Evolutionary conservation across 306 rosid species (phyloP), one percentile per base, ranked within the genome.

Genomic region (Corylus heterophylla): DNA sequence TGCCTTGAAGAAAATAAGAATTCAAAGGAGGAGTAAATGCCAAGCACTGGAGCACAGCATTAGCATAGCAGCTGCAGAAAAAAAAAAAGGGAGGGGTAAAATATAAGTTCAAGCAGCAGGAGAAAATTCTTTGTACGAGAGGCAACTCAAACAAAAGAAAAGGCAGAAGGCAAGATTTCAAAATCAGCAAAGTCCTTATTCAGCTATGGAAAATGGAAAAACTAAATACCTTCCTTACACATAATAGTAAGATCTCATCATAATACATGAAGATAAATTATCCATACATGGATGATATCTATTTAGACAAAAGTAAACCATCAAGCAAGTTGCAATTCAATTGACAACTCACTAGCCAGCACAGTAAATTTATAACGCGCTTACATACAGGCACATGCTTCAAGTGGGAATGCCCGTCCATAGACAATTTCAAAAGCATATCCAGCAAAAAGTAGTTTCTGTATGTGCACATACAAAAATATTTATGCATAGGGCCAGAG

Each of bases 21-120:
- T 97, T 90, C 85, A 95, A 79, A 49, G 98, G 97, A n/a, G 99
- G 99, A 48, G 98, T 89, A 83, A 90, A 95, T 74, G 91, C 90
- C 78, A 95, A 86, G 87, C 99, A 95, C 90, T 95, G 98, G 83
- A 95, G 97, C 52, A 95, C 94, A 55, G 90, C 96, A 87, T 93
- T 93, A 25, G 98, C 99, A 86, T 88, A 95, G 74, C 99, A 95
- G 87, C 99, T 95, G 93, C 89, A 86, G 66, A 75, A 76, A 39
- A 78, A 50, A 35, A 18, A 39, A 44, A 59, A 50, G 11, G 66
- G 31, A 58, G 70, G 42, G 70, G 68, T 64, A 70, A 59, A 39
- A 1, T 1, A 17, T 52, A 62, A 17, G 51, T 76, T 17, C 64
- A 80, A 76, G 54, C 54, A 54, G 59, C 52, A 75, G 11, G 17